phyloP scores from a whole-genome alignment of 768 basidiomycete genomes.

The Hygrocybe coccinea region DNA sequence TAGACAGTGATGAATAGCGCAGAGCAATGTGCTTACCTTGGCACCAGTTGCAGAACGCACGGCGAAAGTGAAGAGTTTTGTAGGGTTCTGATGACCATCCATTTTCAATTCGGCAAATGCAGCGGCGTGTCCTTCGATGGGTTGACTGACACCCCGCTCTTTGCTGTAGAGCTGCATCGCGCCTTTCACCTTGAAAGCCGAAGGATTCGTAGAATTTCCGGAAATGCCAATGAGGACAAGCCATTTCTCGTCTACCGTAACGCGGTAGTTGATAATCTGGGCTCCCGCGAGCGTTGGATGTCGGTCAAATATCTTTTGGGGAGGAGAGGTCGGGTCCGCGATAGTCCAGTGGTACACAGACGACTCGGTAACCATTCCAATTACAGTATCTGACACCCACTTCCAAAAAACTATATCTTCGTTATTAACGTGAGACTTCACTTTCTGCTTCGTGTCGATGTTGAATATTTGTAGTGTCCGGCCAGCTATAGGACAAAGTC shows the following conservation, averaged over 20 bases:
- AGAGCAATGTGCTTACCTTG: conserved; percentile 57
- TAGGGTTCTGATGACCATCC: conserved; percentile 79
- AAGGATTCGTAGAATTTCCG: conserved; percentile 85
- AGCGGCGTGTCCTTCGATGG: conserved; percentile 98
- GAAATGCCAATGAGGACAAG: conserved; percentile 94
- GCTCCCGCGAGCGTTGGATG: conserved; percentile 90
- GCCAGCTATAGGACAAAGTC: conserved; percentile 52
- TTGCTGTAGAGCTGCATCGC: conserved; percentile 95
- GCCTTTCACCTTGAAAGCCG: conserved; percentile 98
- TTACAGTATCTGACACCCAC: conserved; percentile 87
- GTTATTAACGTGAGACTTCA: conserved; percentile 89
- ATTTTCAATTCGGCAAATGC: conserved; percentile 89
- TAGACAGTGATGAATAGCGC: conserved; percentile 4
- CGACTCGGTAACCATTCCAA: conserved; percentile 93
- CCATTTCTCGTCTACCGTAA: conserved; percentile 93
- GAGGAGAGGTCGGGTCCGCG: conserved; percentile 65
- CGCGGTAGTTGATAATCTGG: conserved; percentile 98
- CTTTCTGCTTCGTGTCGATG: conserved; percentile 95
- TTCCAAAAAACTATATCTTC: conserved; percentile 99
- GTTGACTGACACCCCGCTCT: conserved; percentile 90
- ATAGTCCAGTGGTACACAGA: conserved; percentile 92
- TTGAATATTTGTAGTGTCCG: conserved; percentile 98
- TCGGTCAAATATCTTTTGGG: conserved; percentile 93
- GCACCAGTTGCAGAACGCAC: conserved; percentile 96
- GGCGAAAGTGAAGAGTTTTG: conserved; percentile 92